Evolutionary conservation across 306 rosid species (phyloP).

Genomic region (Quercus rubra): DNA sequence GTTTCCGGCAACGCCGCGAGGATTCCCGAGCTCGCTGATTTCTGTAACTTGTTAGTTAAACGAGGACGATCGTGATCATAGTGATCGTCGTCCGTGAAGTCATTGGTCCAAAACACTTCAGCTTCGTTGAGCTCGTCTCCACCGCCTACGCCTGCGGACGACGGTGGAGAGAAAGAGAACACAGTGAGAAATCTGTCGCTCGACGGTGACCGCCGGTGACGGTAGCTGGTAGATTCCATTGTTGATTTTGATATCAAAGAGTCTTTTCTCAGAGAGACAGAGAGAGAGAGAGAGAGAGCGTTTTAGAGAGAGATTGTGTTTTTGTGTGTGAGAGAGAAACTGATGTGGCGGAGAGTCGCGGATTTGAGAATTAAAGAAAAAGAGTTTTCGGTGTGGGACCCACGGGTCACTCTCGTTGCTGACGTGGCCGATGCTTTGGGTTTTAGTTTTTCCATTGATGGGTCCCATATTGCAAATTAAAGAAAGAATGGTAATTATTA

Average conservation of each 20-base stretch:
- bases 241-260: not conserved
- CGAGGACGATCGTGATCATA: not conserved
- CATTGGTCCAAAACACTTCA: constrained; percentile 67
- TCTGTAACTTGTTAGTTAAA: constrained; percentile 9
- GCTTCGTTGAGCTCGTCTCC: constrained; percentile 62
- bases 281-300: too few species aligned
- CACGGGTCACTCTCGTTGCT: not conserved
- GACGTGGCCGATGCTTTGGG: not conserved
- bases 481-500: too few species aligned
- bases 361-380: not conserved
- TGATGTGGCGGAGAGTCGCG: constrained; percentile 57
- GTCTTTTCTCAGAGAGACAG: too few species aligned
- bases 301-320: not conserved
- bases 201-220: constrained; percentile 54
- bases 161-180: constrained; percentile 31
- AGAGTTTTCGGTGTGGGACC: constrained; percentile 1
- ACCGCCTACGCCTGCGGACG: constrained; percentile 9
- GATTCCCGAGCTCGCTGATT: constrained; percentile 47
- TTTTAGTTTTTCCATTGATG: too few species aligned
- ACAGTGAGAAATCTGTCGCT: constrained; percentile 51
- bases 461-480: too few species aligned
- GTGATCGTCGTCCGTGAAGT: constrained; percentile 27
- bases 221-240: constrained; percentile 53
- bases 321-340: not conserved
- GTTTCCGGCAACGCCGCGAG: constrained; percentile 47